Evolutionary conservation across 345 rosid genomes (phyloP), one percentile per base, ranked within the genome.

Genomic region (Turritis glabra): DNA sequence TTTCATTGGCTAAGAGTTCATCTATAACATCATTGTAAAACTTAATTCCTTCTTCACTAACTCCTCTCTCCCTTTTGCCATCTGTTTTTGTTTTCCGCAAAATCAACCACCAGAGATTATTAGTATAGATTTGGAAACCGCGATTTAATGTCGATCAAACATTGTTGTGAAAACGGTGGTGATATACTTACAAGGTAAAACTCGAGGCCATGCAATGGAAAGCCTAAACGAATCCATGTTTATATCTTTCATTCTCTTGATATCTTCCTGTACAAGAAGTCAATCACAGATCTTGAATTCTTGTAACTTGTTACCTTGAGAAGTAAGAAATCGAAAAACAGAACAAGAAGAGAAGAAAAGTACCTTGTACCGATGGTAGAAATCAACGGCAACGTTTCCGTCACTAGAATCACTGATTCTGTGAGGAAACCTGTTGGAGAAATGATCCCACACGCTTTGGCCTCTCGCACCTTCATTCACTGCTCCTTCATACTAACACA

Each of bases 191-290:
- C 86, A 27, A 17, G 88, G 88, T 12, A 81, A 1, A 18, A 86
- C 57, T 74, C 90, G 69, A 15, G 86, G 38, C 90, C 90, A 86
- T 58, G 88, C 85, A 44, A 86, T 81, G 60, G 86, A 86, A 46
- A 86, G 82, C 71, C 85, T 81, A 72, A 78, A 84, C 6, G 81
- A 71, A 64, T 86, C 82, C 69, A 83, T 66, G 22, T 83, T 82
- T 7, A 84, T 56, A 19, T 56, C 71, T 48, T 82, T 82, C 77
- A 86, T 55, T n/a, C 79, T 67, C 23, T 64, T 57, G 2, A 77
- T 67, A 58, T 86, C 90, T 44, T 82, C 82, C 69, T 43, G 67
- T 19, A 58, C 51, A 65, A 70, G 53, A 38, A 69, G 53, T 60
- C 0, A 40, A 67, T 1, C 58, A 76, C 6, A 76, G 18, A 69